Evolutionary conservation across 371 early-diverging fungal species (phyloP).

Genomic region (Catenaria anguillulae): DNA sequence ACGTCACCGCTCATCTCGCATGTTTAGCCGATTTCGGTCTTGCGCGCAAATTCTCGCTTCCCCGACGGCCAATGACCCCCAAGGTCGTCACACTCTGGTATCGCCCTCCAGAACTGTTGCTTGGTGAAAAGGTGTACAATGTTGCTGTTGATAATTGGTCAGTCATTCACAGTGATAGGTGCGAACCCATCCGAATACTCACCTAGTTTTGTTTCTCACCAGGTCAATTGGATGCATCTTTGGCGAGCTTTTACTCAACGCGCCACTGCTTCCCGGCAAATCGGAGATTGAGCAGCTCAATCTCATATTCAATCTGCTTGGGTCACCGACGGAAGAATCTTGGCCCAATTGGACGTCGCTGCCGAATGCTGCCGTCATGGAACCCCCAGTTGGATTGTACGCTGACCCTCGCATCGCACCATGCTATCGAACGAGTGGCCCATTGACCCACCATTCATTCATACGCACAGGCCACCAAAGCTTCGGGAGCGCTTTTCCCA

Average conservation of each 20-base stretch:
- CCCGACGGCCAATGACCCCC: constrained; percentile 65
- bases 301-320: constrained; percentile 55
- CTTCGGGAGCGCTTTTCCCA: constrained; percentile 39
- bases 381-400: constrained; percentile 38
- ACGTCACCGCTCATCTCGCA: no score
- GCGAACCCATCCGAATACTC: no score
- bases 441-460: background rate
- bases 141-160: constrained; percentile 84
- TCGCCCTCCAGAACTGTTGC: constrained; percentile 78
- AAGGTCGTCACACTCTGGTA: constrained; percentile 95
- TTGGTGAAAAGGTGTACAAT: constrained; percentile 62
- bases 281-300: constrained; percentile 59
- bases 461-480: constrained; percentile 41
- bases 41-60: constrained; percentile 53
- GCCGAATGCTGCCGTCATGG: constrained; percentile 37
- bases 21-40: constrained; percentile 74
- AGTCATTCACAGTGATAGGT: no score
- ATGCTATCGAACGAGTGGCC: background rate
- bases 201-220: no score
- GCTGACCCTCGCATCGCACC: background rate
- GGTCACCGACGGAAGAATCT: constrained; percentile 58
- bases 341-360: constrained; percentile 58
- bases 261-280: constrained; percentile 71
- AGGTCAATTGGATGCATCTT: constrained; percentile 79
- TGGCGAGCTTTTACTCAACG: constrained; percentile 55